phyloP scores from a whole-genome alignment of 2,329 filamentous ascomycete genomes.

The Curvularia sp. region DNA sequence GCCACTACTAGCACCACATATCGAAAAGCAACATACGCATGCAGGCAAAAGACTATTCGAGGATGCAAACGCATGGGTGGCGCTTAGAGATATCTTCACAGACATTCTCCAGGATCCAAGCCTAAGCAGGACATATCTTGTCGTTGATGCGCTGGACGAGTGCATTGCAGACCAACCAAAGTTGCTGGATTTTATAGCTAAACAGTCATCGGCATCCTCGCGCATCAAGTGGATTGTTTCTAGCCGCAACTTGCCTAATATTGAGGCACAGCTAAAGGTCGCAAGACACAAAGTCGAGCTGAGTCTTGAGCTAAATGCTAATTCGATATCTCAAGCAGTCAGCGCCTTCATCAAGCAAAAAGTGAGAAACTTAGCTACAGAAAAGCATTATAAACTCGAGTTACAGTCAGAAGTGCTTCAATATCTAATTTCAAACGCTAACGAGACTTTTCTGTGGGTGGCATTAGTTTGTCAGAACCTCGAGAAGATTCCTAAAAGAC shows the following conservation, averaged over 20 bases:
- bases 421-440: conserved; percentile 37
- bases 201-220: not conserved
- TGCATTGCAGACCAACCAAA: conserved; percentile 6
- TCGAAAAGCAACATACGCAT: conserved; percentile 36
- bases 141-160: conserved; percentile 26
- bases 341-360: conserved; percentile 49
- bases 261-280: not conserved
- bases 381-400: conserved; percentile 35
- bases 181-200: not conserved
- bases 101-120: conserved; percentile 52
- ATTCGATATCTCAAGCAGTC: conserved; percentile 47
- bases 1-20: conserved; percentile 34
- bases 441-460: conserved; percentile 26
- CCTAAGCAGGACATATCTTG: conserved; percentile 9
- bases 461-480: conserved; percentile 46
- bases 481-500: conserved; percentile 21
- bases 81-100: conserved; percentile 44
- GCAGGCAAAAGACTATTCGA: conserved; percentile 27
- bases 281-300: not conserved
- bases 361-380: conserved; percentile 22
- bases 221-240: not conserved
- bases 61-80: conserved; percentile 40
- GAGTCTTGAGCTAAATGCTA: conserved; percentile 7
- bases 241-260: not conserved
- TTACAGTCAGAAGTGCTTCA: conserved; percentile 32